phyloP scores from a whole-genome alignment of 2,329 filamentous ascomycete genomes.

The Fusarium dimerum region DNA sequence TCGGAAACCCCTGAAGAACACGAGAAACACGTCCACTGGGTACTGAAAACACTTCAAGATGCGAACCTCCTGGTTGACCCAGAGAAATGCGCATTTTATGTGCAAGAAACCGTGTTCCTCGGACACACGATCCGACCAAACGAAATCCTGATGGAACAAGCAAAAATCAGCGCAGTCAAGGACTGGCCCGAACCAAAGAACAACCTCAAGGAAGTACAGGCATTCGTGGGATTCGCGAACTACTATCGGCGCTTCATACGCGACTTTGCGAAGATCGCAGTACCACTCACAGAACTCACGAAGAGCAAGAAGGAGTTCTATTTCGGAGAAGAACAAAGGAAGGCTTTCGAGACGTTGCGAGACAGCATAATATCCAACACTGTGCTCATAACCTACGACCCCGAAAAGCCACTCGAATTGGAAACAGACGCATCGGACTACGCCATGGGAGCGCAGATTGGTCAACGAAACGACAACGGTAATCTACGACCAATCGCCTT shows the following conservation, averaged over 20 bases:
- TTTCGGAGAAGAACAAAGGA: neutral
- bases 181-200: neutral
- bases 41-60: slow-evolving; percentile 14
- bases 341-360: slow-evolving; percentile 8
- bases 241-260: slow-evolving; percentile 21
- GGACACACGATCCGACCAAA: slow-evolving; percentile 7
- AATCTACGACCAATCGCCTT: slow-evolving; percentile 13
- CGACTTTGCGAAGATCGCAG: slow-evolving; percentile 9
- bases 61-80: slow-evolving; percentile 16
- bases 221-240: slow-evolving; percentile 16
- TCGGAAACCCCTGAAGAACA: slow-evolving; percentile 17
- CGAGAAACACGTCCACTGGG: slow-evolving; percentile 15
- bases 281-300: slow-evolving; percentile 4
- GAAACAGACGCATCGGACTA: slow-evolving; percentile 13
- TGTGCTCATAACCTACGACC: slow-evolving; percentile 10
- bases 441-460: slow-evolving; percentile 5
- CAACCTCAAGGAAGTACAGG: slow-evolving; percentile 15
- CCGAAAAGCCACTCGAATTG: slow-evolving; percentile 6
- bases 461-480: slow-evolving; percentile 10
- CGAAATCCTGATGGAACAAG: slow-evolving; percentile 12
- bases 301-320: slow-evolving; percentile 8
- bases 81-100: slow-evolving; percentile 17
- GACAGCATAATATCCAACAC: slow-evolving; percentile 1
- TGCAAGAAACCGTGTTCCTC: slow-evolving; percentile 11
- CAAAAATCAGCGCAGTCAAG: slow-evolving; percentile 14